Base-by-base conservation (phyloP, 192 early-diverging fungal genomes). In the Cetraspora pellucida region DNA sequence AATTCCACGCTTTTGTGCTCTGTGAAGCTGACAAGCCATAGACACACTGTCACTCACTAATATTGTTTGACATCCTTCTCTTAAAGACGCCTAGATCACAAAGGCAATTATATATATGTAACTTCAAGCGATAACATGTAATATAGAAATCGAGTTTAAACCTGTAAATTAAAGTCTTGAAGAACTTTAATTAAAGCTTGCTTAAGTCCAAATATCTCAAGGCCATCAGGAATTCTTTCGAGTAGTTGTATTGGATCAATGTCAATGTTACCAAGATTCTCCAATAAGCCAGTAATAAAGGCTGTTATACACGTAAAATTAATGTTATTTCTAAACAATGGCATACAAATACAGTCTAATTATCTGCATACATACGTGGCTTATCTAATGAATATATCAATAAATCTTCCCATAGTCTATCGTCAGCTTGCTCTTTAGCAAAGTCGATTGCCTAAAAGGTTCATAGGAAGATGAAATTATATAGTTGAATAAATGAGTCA, bases 341-440 rank as follows among this genome's bases (percentile, higher is more conserved):
- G 23, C 61, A n/a, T 46, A 7, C 37, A 37, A 37, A 37, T 7
- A 37, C 0, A 37, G 37, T 37, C 7, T 37, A 37, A 54, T 19
- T 0, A 54, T 13, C 13, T 19, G 55, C 71, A 67, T 17, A 85
- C 87, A 77, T 85, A 94, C 94, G 77, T 49, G 98, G 98, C 78
- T 99, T 98, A 79, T 98, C 95, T 87, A 93, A 92, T 1, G 95
- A 92, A 82, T 96, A 99, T 69, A 82, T 92, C 11, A 98, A 83
- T 43, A 99, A 79, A 81, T 99, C 98, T 82, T 95, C 92, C 98
- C 98, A 99, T 61, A 99, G 84, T 23, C 91, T 92, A 23, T 92
- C 91, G 83, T 99, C 97, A 75, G 95, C 95, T 82, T 98, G 96
- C 67, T 99, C 96, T 82, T 95, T 95, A 5, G 95, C 95, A 89